phyloP scores from a whole-genome alignment of 2,329 filamentous ascomycete species.

The Pseudogymnoascus sp. region DNA sequence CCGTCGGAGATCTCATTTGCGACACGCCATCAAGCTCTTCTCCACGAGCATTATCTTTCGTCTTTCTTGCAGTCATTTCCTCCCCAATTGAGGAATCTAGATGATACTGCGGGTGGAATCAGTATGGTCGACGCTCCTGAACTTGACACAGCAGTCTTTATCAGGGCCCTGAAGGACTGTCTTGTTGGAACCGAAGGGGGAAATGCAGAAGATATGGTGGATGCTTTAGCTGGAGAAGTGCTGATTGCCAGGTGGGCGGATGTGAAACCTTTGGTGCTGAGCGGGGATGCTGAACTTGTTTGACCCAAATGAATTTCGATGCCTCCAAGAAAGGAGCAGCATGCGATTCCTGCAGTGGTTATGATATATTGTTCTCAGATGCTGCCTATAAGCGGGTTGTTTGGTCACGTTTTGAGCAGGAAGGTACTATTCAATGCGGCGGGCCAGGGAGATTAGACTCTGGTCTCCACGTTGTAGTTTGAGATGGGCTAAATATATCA shows the following conservation, averaged over 20 bases:
- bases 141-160: constrained; percentile 75
- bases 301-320: constrained; percentile 25
- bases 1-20: constrained; percentile 75
- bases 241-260: constrained; percentile 70
- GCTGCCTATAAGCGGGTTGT: not conserved
- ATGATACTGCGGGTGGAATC: constrained; percentile 83
- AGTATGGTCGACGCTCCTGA: constrained; percentile 92
- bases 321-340: not conserved
- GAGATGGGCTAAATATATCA: not conserved
- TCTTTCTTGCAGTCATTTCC: constrained; percentile 85
- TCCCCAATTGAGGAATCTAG: constrained; percentile 69
- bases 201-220: constrained; percentile 55
- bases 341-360: not conserved
- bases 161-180: constrained; percentile 60
- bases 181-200: constrained; percentile 56
- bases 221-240: constrained; percentile 56
- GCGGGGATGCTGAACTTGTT: constrained; percentile 52
- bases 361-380: not conserved
- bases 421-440: not conserved
- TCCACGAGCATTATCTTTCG: constrained; percentile 76
- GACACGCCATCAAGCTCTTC: constrained; percentile 73
- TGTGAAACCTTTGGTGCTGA: constrained; percentile 54
- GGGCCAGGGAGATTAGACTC: not conserved
- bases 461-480: not conserved
- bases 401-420: not conserved